phyloP scores from a whole-genome alignment of 352 stramenopile species.

The Pseudoperonospora humuli region DNA sequence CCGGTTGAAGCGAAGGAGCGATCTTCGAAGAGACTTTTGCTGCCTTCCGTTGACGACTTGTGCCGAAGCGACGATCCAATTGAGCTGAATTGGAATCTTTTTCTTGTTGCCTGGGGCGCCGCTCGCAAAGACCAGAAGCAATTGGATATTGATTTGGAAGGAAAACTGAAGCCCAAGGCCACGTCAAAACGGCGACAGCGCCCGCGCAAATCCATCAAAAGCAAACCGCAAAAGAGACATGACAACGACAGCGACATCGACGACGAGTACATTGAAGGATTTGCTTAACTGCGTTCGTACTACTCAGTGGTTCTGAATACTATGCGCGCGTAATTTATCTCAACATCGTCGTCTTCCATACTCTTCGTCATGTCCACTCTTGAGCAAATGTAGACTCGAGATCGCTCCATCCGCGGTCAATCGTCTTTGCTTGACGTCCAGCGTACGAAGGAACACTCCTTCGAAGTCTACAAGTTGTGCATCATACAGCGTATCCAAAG shows the following conservation, averaged over 20 bases:
- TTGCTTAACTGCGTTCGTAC: constrained; percentile 7
- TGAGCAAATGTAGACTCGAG: constrained; percentile 17
- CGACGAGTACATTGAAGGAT: constrained; percentile 28
- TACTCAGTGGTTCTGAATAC: constrained; percentile 6
- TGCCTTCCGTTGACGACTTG: constrained; percentile 34
- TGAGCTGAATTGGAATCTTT: constrained; percentile 47
- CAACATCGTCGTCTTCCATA: constrained; percentile 11
- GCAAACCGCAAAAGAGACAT: constrained; percentile 10
- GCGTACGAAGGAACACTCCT: constrained; percentile 50
- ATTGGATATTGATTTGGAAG: constrained; percentile 49
- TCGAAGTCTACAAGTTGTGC: constrained; percentile 46
- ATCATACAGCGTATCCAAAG: constrained; percentile 30
- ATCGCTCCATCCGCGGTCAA: constrained; percentile 17
- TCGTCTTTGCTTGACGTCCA: constrained; percentile 38
- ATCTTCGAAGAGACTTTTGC: constrained; percentile 13
- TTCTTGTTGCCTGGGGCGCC: constrained; percentile 42
- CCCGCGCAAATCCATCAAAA: constrained; percentile 25
- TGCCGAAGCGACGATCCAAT: constrained; percentile 26
- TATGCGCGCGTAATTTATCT: constrained; percentile 2
- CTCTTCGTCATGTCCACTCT: constrained; percentile 18
- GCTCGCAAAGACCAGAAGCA: constrained; percentile 61
- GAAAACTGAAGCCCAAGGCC: constrained; percentile 9
- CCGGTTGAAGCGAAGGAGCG: constrained; percentile 25
- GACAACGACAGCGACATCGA: constrained; percentile 28
- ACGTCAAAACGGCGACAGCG: constrained; percentile 28